These are phyloP conservation scores for Talaromyces proteolyticus DNA, from an alignment of 495 filamentous ascomycete species.

Conservation along the genomic window DNA sequence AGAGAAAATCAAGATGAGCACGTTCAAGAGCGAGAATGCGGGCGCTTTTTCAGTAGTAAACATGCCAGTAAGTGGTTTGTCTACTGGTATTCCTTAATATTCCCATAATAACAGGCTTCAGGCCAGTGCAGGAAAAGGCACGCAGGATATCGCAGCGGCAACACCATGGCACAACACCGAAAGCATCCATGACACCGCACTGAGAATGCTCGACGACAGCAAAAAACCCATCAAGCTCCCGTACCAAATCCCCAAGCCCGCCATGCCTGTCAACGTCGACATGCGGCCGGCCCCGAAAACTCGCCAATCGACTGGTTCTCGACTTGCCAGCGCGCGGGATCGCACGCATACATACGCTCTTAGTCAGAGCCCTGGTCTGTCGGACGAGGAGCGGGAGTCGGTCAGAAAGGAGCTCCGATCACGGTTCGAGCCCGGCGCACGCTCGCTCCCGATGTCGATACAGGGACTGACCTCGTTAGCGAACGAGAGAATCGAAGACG, in stretches of 20 bases:
- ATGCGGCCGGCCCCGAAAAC: constrained; percentile 39
- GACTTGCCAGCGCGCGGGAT: constrained; percentile 75
- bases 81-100: neutral
- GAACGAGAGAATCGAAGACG: constrained; percentile 91
- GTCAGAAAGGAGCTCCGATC: constrained; percentile 70
- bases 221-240: constrained; percentile 62
- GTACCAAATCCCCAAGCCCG: constrained; percentile 45
- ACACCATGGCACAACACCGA: constrained; percentile 78
- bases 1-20: constrained; percentile 62
- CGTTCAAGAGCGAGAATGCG: constrained; percentile 66
- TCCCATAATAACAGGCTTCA: constrained; percentile 14
- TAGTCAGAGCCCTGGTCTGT: constrained; percentile 51
- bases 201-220: constrained; percentile 84
- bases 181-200: constrained; percentile 61
- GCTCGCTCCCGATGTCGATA: constrained; percentile 71
- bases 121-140: constrained; percentile 62
- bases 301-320: constrained; percentile 42
- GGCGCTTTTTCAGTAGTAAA: constrained; percentile 60
- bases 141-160: constrained; percentile 63
- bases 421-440: constrained; percentile 66
- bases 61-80: constrained; percentile 46
- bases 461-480: constrained; percentile 77
- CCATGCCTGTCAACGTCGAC: constrained; percentile 52
- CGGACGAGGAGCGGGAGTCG: constrained; percentile 63
- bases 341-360: constrained; percentile 65